Evolutionary conservation across 2,329 filamentous ascomycete genomes (phyloP), one percentile per base, ranked within the genome.

Genomic region (Aspergillus pseudotamarii): DNA sequence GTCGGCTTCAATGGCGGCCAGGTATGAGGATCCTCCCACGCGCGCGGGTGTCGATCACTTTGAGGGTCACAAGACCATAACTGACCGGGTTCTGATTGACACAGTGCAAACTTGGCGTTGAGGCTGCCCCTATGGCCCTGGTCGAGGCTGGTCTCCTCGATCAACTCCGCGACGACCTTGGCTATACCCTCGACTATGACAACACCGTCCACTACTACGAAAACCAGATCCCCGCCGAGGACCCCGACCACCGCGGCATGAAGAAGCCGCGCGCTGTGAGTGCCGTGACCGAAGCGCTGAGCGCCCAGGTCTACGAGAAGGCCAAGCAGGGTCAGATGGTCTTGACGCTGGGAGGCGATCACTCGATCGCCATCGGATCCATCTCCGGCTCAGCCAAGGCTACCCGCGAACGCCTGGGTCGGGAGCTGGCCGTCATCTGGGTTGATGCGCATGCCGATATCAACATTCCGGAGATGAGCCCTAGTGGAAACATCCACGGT

Each of bases 361-460:
- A 99, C 84, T 93, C 90, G 68, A 96, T 99, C 75, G 95, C 95
- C 66, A 96, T 99, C 71, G 95, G 95, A 66, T 96, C 93, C 55
- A 88, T 99, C 71, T 90, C 91, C 32, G 95, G 95, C 46, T 92
- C 91, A 1, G 92, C 94, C 41, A 92, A 90, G 81, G 95, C 94
- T 0, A 89, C 92, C 46, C 88, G 92, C 63, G 94, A 99, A 84
- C 84, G 94, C 21, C 82, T 96, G 63, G 88, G 83, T 51, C 86
- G 90, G 61, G 94, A 98, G 72, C 89, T 97, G 66, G 95, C 93
- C 14, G 92, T 99, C 62, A 96, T 99, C 78, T 99, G 95, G 95
- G 95, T 99, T 36, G 95, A 99, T 79, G 95, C 95, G 30, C 95
- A 99, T 79, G 91, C 94, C 60, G 95, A 99, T 79, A 97, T 99